Evolutionary conservation across 441 rosid species (phyloP), one percentile per base, ranked within the genome.

Genomic region (Arabidopsis hybrid): DNA sequence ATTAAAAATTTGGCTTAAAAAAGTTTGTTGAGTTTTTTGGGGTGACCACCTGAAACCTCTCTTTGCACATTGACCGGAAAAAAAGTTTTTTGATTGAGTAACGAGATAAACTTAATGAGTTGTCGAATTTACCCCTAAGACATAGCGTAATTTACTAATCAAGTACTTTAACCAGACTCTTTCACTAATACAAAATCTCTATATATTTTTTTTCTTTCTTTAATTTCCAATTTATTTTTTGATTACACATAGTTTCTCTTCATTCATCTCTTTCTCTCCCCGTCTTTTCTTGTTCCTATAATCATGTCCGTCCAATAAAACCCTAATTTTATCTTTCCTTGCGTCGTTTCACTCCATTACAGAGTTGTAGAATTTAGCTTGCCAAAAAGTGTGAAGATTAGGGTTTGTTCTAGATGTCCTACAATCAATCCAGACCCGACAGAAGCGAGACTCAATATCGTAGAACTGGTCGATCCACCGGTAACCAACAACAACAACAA

Each of bases 371-470:
- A 78, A 74, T 17, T 62, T 67, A 78, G 60, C 74, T 71, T 73
- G 65, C 26, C 26, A 17, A 18, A 13, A 38, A 55, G 51, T 34
- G 32, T n/a, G 42, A 18, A 57, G 69, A 68, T 79, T 72, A 50
- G 84, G 83, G 82, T 60, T 76, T 36, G 71, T 87, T 73, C 88
- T 85, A 62, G 89, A 96, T 96, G 99, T 93, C 99, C 90, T 85
- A 84, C 96, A 90, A 93, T 87, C 99, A 91, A 89, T 64, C 97
- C 63, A 81, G 97, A 91, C 58, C 93, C 72, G 97, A 91, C 40
- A 88, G 87, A 88, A 86, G 78, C 90, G 96, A 87, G 66, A 38
- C 80, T 55, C 97, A 89, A 68, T 79, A 78, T 65, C 87, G 91
- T 53, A 86, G 83, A 85, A 17, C 89, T 67, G 93, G 88, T 43